A percentile compares a stretch with the other conserved stretches of the same genome.
These are phyloP conservation scores for Entomortierella parvispora DNA, from an alignment of 192 early-diverging fungal species.

Conservation along the genomic window DNA sequence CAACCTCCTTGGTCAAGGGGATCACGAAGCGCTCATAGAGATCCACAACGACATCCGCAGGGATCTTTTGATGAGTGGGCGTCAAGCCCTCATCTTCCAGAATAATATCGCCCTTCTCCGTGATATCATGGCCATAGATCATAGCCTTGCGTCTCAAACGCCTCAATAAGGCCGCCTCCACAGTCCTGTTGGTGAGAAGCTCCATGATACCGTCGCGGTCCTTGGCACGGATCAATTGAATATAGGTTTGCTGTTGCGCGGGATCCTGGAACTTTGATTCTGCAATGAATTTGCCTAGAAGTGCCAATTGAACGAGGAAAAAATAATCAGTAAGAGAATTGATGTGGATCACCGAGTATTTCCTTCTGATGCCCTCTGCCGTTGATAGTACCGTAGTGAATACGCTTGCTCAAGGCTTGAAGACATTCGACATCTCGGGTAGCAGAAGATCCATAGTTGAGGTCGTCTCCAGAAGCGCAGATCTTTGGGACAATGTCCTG, in stretches of 20 bases:
- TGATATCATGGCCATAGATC: slow-evolving; percentile 93
- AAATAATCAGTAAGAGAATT: not conserved
- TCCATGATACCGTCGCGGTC: slow-evolving; percentile 84
- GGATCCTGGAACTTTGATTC: slow-evolving; percentile 96
- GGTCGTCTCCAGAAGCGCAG: slow-evolving; percentile 80
- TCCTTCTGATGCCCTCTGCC: too few relatives aligned
- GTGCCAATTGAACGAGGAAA: not conserved
- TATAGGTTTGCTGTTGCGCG: slow-evolving; percentile 77
- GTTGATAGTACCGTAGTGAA: slow-evolving; percentile 98
- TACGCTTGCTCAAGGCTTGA: slow-evolving; percentile 90
- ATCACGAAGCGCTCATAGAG: slow-evolving; percentile 97
- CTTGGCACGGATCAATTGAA: slow-evolving; percentile 73
- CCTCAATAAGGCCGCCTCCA: slow-evolving; percentile 85
- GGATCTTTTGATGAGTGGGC: slow-evolving; percentile 59
- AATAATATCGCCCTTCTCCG: slow-evolving; percentile 56
- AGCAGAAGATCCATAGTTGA: slow-evolving; percentile 93
- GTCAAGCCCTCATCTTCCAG: slow-evolving; percentile 5
- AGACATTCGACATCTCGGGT: slow-evolving; percentile 94
- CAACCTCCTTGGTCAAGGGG: slow-evolving; percentile 95
- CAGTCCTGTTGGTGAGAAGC: slow-evolving; percentile 87
- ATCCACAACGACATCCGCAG: slow-evolving; percentile 85
- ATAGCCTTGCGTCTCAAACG: slow-evolving; percentile 89
- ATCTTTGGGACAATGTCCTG: slow-evolving; percentile 84
- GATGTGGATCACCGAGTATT: not conserved
- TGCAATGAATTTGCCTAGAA: slow-evolving; percentile 91